phyloP scores from a whole-genome alignment of 140 eudicot genomes.

The Oenanthe javanica region DNA sequence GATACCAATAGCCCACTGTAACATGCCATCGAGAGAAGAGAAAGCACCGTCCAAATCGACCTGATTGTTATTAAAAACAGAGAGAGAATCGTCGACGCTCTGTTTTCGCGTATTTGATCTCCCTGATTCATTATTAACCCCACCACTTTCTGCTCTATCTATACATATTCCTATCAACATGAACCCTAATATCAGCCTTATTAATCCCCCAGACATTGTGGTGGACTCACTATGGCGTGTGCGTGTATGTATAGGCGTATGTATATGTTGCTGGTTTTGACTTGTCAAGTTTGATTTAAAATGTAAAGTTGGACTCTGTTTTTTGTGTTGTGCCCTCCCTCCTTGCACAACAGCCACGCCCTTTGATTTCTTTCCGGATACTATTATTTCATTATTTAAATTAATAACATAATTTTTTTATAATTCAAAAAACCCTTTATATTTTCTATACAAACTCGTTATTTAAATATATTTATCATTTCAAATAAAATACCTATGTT shows the following conservation, averaged over 20 bases:
- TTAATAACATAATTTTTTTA: too few species aligned
- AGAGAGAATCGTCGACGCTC: conserved; percentile 37
- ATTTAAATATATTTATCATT: too few species aligned
- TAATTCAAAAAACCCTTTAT: too few species aligned
- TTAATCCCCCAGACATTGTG: background rate
- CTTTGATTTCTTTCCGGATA: too few species aligned
- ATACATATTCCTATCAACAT: background rate
- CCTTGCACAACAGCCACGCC: background rate
- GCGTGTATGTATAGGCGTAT: background rate
- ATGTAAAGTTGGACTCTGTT: background rate
- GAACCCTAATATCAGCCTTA: background rate
- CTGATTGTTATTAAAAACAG: conserved; percentile 24
- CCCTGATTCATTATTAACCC: background rate
- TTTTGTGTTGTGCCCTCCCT: background rate
- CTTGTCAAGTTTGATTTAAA: too few species aligned
- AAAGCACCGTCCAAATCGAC: conserved; percentile 82
- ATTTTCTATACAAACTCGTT: too few species aligned
- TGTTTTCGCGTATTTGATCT: conserved; percentile 2
- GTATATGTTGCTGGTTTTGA: background rate
- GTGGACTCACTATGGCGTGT: background rate
- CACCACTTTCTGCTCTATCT: background rate
- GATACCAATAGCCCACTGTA: conserved; percentile 94
- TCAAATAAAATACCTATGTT: too few species aligned
- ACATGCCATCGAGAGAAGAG: conserved; percentile 89
- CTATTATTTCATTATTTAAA: too few species aligned